Conservation (phyloP, 2,329 filamentous ascomycete genomes). For the Pseudogymnoascus sp. region DNA sequence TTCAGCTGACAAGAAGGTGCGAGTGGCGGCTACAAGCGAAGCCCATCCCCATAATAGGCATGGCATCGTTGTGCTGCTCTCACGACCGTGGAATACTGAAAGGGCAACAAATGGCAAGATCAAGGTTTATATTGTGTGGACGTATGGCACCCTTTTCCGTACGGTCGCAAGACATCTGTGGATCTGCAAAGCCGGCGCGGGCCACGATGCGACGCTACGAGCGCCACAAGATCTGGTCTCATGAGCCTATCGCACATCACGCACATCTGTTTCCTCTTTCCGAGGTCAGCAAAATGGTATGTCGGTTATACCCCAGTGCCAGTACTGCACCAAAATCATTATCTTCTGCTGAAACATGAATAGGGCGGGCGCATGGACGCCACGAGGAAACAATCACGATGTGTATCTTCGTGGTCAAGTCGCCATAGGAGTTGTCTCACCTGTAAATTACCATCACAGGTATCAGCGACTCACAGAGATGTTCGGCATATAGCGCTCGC, state of each 20-base stretch:
- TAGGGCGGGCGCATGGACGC: background rate
- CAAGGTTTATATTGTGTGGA: background rate
- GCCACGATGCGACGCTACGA: background rate
- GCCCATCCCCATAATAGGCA: background rate
- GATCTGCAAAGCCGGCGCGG: background rate
- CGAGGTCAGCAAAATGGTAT: background rate
- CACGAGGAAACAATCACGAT: background rate
- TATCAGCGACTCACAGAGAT: background rate
- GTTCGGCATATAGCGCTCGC: background rate
- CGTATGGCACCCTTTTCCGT: background rate
- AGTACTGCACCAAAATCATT: background rate
- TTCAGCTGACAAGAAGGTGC: background rate
- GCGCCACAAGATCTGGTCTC: background rate
- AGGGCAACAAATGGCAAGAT: background rate
- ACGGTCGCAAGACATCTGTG: background rate
- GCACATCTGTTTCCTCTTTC: background rate
- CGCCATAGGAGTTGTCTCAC: background rate
- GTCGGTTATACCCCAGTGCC: background rate
- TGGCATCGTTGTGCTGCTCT: background rate
- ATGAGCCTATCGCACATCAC: background rate
- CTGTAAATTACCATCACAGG: background rate
- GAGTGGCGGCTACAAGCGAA: background rate
- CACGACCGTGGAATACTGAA: background rate
- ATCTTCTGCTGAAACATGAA: background rate
- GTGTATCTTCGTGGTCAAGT: background rate